Evolutionary conservation across 2,329 filamentous ascomycete genomes (phyloP).

Genomic region (Talaromyces pinophilus): DNA sequence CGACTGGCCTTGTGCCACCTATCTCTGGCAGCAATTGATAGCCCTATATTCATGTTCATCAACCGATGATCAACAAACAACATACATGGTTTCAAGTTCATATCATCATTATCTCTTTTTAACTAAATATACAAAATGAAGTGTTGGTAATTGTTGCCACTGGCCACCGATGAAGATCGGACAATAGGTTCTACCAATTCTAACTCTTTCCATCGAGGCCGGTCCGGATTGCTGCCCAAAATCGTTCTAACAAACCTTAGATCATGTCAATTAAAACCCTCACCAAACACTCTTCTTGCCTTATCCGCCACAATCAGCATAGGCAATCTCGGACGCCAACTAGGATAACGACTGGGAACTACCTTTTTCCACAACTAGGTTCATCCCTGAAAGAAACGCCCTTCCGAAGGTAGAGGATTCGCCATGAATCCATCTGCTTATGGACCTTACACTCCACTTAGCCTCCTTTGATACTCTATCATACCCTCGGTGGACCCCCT

Average conservation of each 20-base stretch:
- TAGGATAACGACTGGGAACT: background rate
- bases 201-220: constrained; percentile 3
- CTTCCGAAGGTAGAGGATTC: constrained; percentile 8
- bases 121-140: background rate
- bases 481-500: background rate
- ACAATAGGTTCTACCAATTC: background rate
- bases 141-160: background rate
- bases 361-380: constrained; percentile 17
- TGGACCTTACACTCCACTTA: constrained; percentile 10
- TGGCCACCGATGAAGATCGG: background rate
- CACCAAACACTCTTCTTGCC: background rate
- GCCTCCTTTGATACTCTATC: constrained; percentile 4
- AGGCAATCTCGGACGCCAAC: background rate
- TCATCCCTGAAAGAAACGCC: constrained; percentile 21
- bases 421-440: background rate
- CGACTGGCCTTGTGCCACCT: background rate
- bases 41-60: constrained; percentile 1
- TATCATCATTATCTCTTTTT: background rate
- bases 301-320: background rate
- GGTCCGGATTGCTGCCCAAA: constrained; percentile 23
- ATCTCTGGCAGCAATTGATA: background rate
- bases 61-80: background rate
- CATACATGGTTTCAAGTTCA: background rate
- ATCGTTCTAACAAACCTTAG: constrained; percentile 11
- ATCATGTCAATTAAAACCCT: constrained; percentile 12